Conservation (phyloP, 345 rosid genomes). For the Populus euphratica region DNA sequence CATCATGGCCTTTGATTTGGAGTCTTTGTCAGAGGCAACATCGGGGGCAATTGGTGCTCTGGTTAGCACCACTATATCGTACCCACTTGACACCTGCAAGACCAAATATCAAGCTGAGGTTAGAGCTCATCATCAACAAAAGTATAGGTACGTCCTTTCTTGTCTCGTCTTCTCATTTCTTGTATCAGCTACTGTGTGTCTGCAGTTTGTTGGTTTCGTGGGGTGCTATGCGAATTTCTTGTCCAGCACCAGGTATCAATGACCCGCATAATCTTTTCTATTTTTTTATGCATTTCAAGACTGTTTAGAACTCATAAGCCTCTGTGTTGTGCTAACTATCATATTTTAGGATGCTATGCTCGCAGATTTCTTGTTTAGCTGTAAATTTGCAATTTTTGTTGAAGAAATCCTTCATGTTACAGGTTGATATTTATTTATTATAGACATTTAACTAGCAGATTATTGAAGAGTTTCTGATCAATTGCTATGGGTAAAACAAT, state of each 20-base stretch:
- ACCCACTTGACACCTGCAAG: constrained; percentile 36
- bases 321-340: too few relatives aligned
- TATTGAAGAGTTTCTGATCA: too few relatives aligned
- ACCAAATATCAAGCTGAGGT: constrained; percentile 30
- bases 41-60: constrained; percentile 31
- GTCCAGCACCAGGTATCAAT: too few relatives aligned
- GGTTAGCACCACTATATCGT: constrained; percentile 24
- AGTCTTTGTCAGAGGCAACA: constrained; percentile 25
- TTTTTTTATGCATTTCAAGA: too few relatives aligned
- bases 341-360: not conserved
- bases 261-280: too few relatives aligned
- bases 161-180: not conserved
- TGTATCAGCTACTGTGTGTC: not conserved
- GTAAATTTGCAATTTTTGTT: not conserved
- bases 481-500: too few relatives aligned
- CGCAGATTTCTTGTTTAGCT: not conserved
- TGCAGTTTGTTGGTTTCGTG: not conserved
- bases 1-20: constrained; percentile 22
- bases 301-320: too few relatives aligned
- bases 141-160: constrained; percentile 19
- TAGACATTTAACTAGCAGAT: too few relatives aligned
- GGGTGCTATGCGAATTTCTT: too few relatives aligned
- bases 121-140: constrained; percentile 19
- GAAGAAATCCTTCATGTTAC: too few relatives aligned
- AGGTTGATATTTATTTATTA: too few relatives aligned